Conservation (phyloP, 2,329 filamentous ascomycete species). For the Didymosphaeria variabile region DNA sequence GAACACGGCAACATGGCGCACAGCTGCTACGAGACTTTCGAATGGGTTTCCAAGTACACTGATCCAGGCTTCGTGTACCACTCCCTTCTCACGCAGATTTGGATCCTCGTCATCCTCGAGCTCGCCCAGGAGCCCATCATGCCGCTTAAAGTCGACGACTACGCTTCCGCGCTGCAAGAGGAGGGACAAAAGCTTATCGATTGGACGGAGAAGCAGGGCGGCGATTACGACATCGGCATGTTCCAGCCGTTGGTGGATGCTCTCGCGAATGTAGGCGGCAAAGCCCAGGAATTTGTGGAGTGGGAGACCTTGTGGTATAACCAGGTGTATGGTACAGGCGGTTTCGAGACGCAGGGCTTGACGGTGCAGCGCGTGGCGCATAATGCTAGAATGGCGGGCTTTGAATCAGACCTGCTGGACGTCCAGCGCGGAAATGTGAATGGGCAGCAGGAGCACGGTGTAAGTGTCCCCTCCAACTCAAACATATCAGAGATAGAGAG, state of each 20-base stretch:
- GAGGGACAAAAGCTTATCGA: conserved; percentile 76
- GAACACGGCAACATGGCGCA: conserved; percentile 72
- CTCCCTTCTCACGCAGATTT: conserved; percentile 77
- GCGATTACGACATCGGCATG: conserved; percentile 55
- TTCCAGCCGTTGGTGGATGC: conserved; percentile 71
- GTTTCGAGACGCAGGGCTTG: conserved; percentile 77
- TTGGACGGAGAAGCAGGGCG: conserved; percentile 63
- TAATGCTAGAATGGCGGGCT: conserved; percentile 79
- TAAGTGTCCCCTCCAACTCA: conserved; percentile 58
- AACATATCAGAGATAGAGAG: background rate
- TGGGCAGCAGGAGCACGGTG: conserved; percentile 60
- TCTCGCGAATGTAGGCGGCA: conserved; percentile 65
- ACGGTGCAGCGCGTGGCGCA: conserved; percentile 75
- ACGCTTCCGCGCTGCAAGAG: conserved; percentile 69
- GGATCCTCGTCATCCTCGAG: conserved; percentile 84
- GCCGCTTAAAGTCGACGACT: conserved; percentile 81
- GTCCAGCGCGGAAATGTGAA: conserved; percentile 64
- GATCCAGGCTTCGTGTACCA: conserved; percentile 89
- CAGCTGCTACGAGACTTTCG: conserved; percentile 89
- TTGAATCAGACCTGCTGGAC: conserved; percentile 87
- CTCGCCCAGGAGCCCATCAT: conserved; percentile 82
- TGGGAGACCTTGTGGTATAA: conserved; percentile 84
- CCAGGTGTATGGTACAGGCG: conserved; percentile 73
- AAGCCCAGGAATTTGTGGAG: conserved; percentile 71
- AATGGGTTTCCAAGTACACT: conserved; percentile 81